Conservation (phyloP, 345 rosid genomes). For the Pseudoturritis turrita region DNA sequence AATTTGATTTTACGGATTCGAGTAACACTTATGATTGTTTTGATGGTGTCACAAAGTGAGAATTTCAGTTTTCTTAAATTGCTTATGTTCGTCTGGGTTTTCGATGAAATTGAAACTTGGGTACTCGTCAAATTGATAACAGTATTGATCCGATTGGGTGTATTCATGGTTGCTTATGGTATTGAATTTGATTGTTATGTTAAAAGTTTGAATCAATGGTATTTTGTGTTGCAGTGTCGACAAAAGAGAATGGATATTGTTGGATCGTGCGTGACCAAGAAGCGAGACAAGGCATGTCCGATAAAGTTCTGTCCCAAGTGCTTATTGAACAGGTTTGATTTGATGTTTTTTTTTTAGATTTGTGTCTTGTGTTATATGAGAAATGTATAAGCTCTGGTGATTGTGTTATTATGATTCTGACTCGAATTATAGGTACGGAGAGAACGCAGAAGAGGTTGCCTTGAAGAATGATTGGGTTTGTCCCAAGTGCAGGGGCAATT, state of each 20-base stretch:
- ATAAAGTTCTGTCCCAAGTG: slow-evolving; percentile 65
- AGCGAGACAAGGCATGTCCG: slow-evolving; percentile 38
- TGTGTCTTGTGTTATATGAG: neutral
- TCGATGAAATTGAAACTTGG: too few relatives aligned
- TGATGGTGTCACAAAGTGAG: too few relatives aligned
- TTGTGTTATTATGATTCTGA: slow-evolving; percentile 6
- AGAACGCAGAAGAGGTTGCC: slow-evolving; percentile 52
- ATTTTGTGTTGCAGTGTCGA: slow-evolving; percentile 61
- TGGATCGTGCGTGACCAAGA: slow-evolving; percentile 51
- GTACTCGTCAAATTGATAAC: too few relatives aligned
- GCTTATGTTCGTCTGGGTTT: too few relatives aligned
- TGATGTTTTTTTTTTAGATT: neutral
- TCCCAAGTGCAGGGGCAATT: slow-evolving; percentile 71
- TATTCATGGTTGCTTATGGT: neutral
- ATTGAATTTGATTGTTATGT: too few relatives aligned
- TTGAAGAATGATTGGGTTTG: slow-evolving; percentile 56
- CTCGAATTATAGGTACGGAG: slow-evolving; percentile 56
- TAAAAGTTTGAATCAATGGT: neutral
- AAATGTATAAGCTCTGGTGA: neutral
- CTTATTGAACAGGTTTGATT: slow-evolving; percentile 57
- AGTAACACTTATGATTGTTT: too few relatives aligned
- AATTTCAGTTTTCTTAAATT: too few relatives aligned
- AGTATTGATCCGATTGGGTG: neutral
- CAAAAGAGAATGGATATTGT: slow-evolving; percentile 54
- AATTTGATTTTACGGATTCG: too few relatives aligned